These are phyloP conservation scores for Lactifluus piperatus DNA, from an alignment of 768 basidiomycete genomes.

Conservation along the genomic window DNA sequence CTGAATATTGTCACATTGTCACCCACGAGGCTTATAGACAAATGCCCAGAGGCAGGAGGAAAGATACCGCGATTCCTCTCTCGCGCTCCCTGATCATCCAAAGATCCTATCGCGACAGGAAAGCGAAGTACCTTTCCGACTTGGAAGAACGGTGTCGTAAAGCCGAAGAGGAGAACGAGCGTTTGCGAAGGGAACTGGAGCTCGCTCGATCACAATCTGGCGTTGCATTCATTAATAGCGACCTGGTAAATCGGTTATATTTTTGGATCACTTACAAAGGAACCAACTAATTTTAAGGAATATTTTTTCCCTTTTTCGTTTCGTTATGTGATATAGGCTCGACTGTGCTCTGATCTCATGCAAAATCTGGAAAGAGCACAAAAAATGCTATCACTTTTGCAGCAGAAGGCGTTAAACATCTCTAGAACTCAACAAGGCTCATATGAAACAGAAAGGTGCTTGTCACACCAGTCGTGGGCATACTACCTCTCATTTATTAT, in stretches of 20 bases:
- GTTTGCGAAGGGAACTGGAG: slow-evolving; percentile 9
- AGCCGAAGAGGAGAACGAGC: slow-evolving; percentile 18
- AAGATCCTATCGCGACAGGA: slow-evolving; percentile 18
- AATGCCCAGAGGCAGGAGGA: slow-evolving; percentile 18
- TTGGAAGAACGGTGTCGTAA: slow-evolving; percentile 16
- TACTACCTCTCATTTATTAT: background rate
- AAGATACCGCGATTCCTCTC: slow-evolving; percentile 14
- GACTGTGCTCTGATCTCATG: slow-evolving; percentile 13
- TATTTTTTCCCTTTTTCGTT: background rate
- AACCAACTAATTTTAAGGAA: background rate
- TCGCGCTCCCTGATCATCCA: slow-evolving; percentile 16
- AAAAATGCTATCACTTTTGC: slow-evolving; percentile 1
- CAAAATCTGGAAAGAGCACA: slow-evolving; percentile 12
- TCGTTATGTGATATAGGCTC: slow-evolving; percentile 1
- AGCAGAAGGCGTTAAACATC: background rate
- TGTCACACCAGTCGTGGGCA: background rate
- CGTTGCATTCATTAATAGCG: background rate
- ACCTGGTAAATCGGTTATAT: slow-evolving; percentile 8
- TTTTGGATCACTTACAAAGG: background rate
- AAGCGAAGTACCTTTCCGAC: slow-evolving; percentile 14
- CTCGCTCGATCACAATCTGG: slow-evolving; percentile 9
- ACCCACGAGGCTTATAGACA: background rate
- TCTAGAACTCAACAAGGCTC: background rate
- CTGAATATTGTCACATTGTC: background rate
- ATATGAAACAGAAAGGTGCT: background rate